These are phyloP conservation scores for Pyrenophora seminiperda DNA, from an alignment of 2,329 filamentous ascomycete genomes.

Conservation along the genomic window DNA sequence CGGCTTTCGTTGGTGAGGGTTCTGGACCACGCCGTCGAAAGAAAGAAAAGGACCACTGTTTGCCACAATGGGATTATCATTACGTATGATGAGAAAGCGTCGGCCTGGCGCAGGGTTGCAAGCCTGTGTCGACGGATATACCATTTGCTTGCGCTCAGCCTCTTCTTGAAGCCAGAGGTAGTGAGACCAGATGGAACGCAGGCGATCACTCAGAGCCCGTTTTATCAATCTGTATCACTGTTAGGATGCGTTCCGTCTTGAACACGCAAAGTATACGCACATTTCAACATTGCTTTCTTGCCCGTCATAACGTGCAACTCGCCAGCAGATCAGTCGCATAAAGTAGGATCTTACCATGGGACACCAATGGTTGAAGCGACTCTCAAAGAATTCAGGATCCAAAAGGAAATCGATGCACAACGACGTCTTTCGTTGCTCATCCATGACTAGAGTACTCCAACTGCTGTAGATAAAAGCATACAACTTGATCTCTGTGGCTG, in stretches of 20 bases:
- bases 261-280: conserved; percentile 56
- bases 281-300: conserved; percentile 67
- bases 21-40: conserved; percentile 64
- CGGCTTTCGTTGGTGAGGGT: conserved; percentile 41
- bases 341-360: conserved; percentile 94
- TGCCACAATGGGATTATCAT: conserved; percentile 66
- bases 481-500: conserved; percentile 84
- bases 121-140: conserved; percentile 76
- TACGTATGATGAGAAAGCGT: conserved; percentile 85
- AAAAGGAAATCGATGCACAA: conserved; percentile 79
- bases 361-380: conserved; percentile 91
- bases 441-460: conserved; percentile 74
- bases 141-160: conserved; percentile 62
- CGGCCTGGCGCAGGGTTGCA: conserved; percentile 84
- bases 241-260: conserved; percentile 19
- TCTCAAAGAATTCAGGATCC: conserved; percentile 74
- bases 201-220: conserved; percentile 66
- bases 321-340: conserved; percentile 89
- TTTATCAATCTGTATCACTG: conserved; percentile 67
- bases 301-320: conserved; percentile 77
- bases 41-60: conserved; percentile 63
- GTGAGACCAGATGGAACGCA: conserved; percentile 77
- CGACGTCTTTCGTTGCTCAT: conserved; percentile 69
- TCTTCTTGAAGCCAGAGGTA: conserved; percentile 75
- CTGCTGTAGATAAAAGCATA: conserved; percentile 80